Conservation (phyloP, 1,284 basidiomycete genomes). For the Ceratobasidium sp. region DNA sequence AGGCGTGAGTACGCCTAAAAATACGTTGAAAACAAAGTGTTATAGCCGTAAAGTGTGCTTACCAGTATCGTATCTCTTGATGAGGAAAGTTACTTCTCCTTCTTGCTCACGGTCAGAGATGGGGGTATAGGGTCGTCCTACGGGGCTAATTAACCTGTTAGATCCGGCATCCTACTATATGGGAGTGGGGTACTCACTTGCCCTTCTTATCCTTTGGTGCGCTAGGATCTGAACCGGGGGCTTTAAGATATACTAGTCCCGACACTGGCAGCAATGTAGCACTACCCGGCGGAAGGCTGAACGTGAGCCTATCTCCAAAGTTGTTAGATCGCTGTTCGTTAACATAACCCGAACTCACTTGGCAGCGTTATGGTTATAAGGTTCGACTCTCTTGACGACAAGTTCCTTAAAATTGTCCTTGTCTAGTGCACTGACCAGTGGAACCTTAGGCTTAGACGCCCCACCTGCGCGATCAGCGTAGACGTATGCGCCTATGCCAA, state of each 20-base stretch:
- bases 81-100: constrained; percentile 83
- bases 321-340: neutral
- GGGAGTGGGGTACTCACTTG: constrained; percentile 60
- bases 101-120: constrained; percentile 78
- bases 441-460: constrained; percentile 45
- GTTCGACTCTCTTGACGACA: constrained; percentile 84
- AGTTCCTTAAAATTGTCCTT: constrained; percentile 82
- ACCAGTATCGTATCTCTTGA: constrained; percentile 89
- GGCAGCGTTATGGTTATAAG: constrained; percentile 94
- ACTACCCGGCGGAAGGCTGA: constrained; percentile 81
- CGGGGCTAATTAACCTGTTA: constrained; percentile 80
- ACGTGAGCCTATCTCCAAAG: constrained; percentile 69
- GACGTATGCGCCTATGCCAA: constrained; percentile 49
- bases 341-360: constrained; percentile 61
- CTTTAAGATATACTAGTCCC: constrained; percentile 74
- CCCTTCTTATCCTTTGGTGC: constrained; percentile 63
- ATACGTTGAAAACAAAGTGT: neutral
- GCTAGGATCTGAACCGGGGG: constrained; percentile 66
- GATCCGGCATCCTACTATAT: constrained; percentile 59
- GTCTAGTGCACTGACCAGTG: constrained; percentile 75
- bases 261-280: constrained; percentile 83
- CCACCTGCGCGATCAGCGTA: constrained; percentile 43
- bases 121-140: constrained; percentile 90
- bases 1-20: constrained; percentile 58
- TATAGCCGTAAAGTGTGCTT: constrained; percentile 67